These are phyloP conservation scores for Cladosporium colombiae DNA, from an alignment of 2,329 filamentous ascomycete species.

Conservation along the genomic window DNA sequence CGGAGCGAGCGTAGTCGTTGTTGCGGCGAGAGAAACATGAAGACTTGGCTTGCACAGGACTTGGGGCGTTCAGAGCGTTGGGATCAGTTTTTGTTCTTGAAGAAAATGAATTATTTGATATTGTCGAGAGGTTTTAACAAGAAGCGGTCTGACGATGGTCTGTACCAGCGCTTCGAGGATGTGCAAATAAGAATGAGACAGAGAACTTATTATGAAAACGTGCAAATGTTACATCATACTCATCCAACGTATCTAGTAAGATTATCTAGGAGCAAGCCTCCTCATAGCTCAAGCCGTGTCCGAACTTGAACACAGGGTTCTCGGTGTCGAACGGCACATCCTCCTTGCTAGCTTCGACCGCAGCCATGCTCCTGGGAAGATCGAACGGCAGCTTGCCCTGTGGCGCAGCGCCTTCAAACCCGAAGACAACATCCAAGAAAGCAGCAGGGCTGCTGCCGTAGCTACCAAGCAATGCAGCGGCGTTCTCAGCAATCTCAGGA, in stretches of 20 bases:
- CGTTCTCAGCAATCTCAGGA: conserved; percentile 44
- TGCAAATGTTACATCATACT: background rate
- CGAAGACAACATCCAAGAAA: conserved; percentile 49
- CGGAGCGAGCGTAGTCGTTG: background rate
- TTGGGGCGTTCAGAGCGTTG: background rate
- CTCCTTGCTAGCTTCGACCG: conserved; percentile 42
- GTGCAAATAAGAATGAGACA: too few relatives aligned
- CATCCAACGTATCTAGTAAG: background rate
- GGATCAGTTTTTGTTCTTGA: background rate
- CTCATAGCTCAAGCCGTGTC: conserved; percentile 39
- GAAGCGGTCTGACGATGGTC: background rate
- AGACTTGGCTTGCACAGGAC: background rate
- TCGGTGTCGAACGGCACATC: conserved; percentile 44
- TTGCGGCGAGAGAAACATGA: background rate
- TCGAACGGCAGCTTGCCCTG: conserved; percentile 52
- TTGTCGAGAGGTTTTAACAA: background rate
- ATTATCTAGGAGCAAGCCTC: background rate
- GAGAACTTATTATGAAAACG: too few relatives aligned
- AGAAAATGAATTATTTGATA: background rate
- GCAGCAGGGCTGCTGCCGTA: conserved; percentile 46
- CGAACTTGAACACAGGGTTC: conserved; percentile 40
- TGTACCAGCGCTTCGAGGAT: background rate
- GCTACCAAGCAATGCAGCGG: conserved; percentile 43
- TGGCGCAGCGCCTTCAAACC: conserved; percentile 39
- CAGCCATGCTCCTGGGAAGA: conserved; percentile 47